These are phyloP conservation scores for Pholiota conissans DNA, from an alignment of 768 basidiomycete species.

Conservation along the genomic window DNA sequence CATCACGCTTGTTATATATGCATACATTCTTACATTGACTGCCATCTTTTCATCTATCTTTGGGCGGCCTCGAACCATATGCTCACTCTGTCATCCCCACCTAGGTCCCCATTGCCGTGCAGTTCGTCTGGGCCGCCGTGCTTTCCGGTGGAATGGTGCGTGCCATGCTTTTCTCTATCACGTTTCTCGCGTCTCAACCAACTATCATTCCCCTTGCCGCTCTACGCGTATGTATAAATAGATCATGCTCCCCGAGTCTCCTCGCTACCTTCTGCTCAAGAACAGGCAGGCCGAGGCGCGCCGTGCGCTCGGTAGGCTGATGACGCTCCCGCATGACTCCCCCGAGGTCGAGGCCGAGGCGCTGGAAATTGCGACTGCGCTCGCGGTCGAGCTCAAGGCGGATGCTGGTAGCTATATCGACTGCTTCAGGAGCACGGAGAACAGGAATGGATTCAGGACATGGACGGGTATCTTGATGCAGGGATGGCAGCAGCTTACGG, in stretches of 20 bases:
- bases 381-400: constrained; percentile 57
- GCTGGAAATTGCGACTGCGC: constrained; percentile 47
- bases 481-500: constrained; percentile 70
- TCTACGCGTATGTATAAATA: constrained; percentile 8
- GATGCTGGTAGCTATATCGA: constrained; percentile 62
- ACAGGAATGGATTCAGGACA: constrained; percentile 64
- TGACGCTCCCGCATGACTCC: constrained; percentile 46
- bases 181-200: not conserved
- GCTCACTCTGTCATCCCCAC: not conserved
- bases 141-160: constrained; percentile 69
- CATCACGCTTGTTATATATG: too few relatives aligned
- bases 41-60: not conserved
- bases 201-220: not conserved
- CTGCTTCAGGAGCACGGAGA: constrained; percentile 55
- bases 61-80: not conserved
- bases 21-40: too few relatives aligned
- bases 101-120: constrained; percentile 67
- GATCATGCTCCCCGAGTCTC: constrained; percentile 30
- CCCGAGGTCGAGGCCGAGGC: constrained; percentile 57
- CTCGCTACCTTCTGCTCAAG: constrained; percentile 74
- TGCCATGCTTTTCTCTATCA: constrained; percentile 27
- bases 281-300: constrained; percentile 58
- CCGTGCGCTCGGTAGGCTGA: constrained; percentile 60
- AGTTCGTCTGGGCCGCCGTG: constrained; percentile 77
- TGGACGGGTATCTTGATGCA: constrained; percentile 67